Evolutionary conservation across 1,284 basidiomycete genomes (phyloP).

Genomic region (Cerioporus squamosus): DNA sequence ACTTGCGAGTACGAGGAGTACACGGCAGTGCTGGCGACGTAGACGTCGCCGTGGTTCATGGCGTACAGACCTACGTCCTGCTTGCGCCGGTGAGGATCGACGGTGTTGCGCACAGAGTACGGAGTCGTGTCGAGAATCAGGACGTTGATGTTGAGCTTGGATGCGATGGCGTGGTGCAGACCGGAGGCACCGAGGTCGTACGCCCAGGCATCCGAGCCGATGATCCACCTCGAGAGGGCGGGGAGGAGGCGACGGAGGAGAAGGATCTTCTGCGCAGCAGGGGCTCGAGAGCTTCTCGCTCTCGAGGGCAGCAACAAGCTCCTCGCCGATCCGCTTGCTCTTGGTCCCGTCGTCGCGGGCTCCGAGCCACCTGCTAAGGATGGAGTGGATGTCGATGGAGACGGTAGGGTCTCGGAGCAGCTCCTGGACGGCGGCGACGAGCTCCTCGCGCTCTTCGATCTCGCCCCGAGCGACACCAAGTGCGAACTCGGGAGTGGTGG

Average conservation of each 20-base stretch:
- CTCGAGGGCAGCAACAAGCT: conserved; percentile 62
- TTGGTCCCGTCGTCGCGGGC: conserved; percentile 64
- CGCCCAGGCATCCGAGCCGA: conserved; percentile 97
- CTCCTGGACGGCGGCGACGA: conserved; percentile 66
- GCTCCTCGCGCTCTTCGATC: conserved; percentile 70
- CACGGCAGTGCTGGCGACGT: conserved; percentile 94
- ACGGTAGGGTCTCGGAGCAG: conserved; percentile 55
- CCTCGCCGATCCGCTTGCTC: conserved; percentile 62
- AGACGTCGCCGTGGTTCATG: conserved; percentile 98
- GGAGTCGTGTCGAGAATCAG: conserved; percentile 95
- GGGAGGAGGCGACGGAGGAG: conserved; percentile 65
- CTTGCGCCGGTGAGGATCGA: conserved; percentile 78
- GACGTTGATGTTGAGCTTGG: conserved; percentile 91
- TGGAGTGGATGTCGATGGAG: conserved; percentile 65
- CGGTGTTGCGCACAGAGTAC: conserved; percentile 76
- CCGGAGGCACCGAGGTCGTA: conserved; percentile 97
- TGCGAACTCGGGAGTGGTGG: conserved; percentile 93
- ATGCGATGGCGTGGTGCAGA: conserved; percentile 92
- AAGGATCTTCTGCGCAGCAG: conserved; percentile 60
- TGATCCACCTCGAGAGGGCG: conserved; percentile 87
- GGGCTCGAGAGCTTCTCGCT: conserved; percentile 45
- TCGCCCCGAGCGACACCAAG: conserved; percentile 89
- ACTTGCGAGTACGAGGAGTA: conserved; percentile 97
- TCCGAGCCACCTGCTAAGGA: conserved; percentile 79
- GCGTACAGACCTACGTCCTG: conserved; percentile 96